Percentiles rank a stretch among this genome's conserved stretches.
Evolutionary conservation across 805 yeast genomes (phyloP).

Genomic region (Lipomyces lipofer): DNA sequence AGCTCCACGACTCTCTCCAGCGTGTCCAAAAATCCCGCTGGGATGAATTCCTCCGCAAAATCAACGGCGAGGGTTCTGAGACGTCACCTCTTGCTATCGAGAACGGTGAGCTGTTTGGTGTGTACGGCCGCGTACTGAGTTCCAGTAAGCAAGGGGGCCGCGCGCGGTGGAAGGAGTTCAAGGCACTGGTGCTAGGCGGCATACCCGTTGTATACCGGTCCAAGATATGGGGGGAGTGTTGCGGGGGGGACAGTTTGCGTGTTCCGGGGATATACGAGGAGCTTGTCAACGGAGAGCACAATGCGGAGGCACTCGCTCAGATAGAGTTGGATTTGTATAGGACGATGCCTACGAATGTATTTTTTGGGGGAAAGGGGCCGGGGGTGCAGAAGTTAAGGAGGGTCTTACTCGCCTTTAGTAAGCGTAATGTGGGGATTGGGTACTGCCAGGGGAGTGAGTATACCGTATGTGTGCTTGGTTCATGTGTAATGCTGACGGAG

Average conservation of each 20-base stretch:
- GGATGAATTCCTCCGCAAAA: slow-evolving; percentile 48
- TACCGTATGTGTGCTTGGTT: not conserved
- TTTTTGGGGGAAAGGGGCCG: slow-evolving; percentile 56
- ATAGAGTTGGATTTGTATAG: slow-evolving; percentile 56
- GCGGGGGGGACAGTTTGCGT: slow-evolving; percentile 48
- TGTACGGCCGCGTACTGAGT: slow-evolving; percentile 44
- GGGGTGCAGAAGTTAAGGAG: slow-evolving; percentile 51
- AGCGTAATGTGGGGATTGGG: slow-evolving; percentile 51
- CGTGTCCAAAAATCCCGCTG: slow-evolving; percentile 46
- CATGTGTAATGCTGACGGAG: slow-evolving; percentile 18
- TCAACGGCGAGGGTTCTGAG: slow-evolving; percentile 36
- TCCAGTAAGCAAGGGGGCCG: slow-evolving; percentile 28
- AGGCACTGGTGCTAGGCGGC: slow-evolving; percentile 47
- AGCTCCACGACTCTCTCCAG: slow-evolving; percentile 48
- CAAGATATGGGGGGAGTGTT: slow-evolving; percentile 55
- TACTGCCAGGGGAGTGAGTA: slow-evolving; percentile 53
- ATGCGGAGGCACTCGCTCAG: slow-evolving; percentile 47
- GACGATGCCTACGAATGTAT: slow-evolving; percentile 56
- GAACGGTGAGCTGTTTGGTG: slow-evolving; percentile 43
- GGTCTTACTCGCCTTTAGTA: slow-evolving; percentile 52
- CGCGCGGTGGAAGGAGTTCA: slow-evolving; percentile 38
- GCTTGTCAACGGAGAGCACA: slow-evolving; percentile 29
- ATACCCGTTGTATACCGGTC: slow-evolving; percentile 52
- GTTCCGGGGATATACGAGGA: slow-evolving; percentile 52
- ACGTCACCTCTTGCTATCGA: slow-evolving; percentile 34